phyloP scores from a whole-genome alignment of 2,329 filamentous ascomycete genomes.

The Hypoxylon sp. region DNA sequence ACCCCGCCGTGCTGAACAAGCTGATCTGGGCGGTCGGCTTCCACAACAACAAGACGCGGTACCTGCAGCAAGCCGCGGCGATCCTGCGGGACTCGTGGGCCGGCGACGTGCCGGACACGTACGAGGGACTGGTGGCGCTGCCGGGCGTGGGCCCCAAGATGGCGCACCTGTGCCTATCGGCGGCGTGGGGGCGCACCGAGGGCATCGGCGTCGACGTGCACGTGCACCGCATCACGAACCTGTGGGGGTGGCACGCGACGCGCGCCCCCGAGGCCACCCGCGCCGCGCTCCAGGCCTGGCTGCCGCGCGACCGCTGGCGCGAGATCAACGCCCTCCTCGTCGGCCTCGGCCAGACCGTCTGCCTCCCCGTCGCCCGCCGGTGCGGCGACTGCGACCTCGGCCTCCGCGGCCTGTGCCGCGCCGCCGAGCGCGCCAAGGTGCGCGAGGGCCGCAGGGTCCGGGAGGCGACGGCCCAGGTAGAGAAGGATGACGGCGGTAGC shows the following conservation, averaged over 20 bases:
- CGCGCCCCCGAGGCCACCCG: constrained; percentile 85
- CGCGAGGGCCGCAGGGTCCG: constrained; percentile 62
- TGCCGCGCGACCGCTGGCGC: constrained; percentile 85
- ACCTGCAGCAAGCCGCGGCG: constrained; percentile 76
- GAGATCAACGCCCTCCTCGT: constrained; percentile 92
- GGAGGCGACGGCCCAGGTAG: constrained; percentile 47
- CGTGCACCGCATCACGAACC: constrained; percentile 91
- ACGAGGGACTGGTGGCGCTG: constrained; percentile 76
- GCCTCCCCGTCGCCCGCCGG: constrained; percentile 77
- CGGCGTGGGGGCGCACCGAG: constrained; percentile 68
- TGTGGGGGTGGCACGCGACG: constrained; percentile 91
- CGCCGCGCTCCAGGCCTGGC: constrained; percentile 77
- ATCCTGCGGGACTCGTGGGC: constrained; percentile 75
- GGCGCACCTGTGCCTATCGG: constrained; percentile 86
- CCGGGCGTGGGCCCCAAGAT: constrained; percentile 95
- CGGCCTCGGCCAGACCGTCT: constrained; percentile 86
- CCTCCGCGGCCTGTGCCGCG: constrained; percentile 76
- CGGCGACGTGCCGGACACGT: constrained; percentile 81
- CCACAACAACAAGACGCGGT: constrained; percentile 92
- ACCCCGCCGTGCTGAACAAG: constrained; percentile 70
- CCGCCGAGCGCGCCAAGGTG: constrained; percentile 72
- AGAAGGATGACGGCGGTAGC: constrained; percentile 32
- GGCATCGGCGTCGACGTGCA: constrained; percentile 96
- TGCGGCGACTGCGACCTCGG: constrained; percentile 90
- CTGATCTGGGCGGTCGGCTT: constrained; percentile 88